A percentile compares a stretch with the other conserved stretches of the same genome.
Evolutionary conservation across 2,329 filamentous ascomycete genomes (phyloP).

Genomic region (Aspergillus sp.): DNA sequence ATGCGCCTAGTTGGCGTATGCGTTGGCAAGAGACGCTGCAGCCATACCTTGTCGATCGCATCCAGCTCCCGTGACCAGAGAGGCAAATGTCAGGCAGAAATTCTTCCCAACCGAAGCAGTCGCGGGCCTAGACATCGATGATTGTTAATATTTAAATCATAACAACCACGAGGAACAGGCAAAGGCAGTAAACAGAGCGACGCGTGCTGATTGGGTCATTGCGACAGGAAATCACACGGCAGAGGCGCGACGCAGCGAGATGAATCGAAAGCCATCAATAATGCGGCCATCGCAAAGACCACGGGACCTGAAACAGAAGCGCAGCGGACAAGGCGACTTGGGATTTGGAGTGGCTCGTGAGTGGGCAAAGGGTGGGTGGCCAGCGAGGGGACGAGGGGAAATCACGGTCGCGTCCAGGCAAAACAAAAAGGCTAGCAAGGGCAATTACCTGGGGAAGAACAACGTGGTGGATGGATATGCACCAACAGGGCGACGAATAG

Average conservation of each 20-base stretch:
- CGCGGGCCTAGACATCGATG: conserved; percentile 5
- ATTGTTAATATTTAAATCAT: conserved; percentile 8
- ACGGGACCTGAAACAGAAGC: background rate
- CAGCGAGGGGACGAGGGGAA: background rate
- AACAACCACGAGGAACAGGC: conserved; percentile 1
- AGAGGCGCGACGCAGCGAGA: conserved; percentile 10
- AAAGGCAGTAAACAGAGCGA: conserved; percentile 10
- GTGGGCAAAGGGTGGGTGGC: background rate
- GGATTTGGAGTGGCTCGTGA: conserved; percentile 3
- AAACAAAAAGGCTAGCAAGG: conserved; percentile 4
- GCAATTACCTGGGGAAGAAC: background rate
- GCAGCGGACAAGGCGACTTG: background rate
- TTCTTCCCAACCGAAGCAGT: conserved; percentile 1
- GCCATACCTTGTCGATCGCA: conserved; percentile 30
- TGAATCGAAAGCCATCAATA: conserved; percentile 8
- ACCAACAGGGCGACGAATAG: background rate
- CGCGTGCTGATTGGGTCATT: conserved; percentile 17
- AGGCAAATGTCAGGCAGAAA: conserved; percentile 4
- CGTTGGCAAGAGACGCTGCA: conserved; percentile 32
- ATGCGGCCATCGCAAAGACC: background rate
- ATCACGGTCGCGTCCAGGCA: conserved; percentile 9
- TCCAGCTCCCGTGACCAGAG: conserved; percentile 15
- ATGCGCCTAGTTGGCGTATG: conserved; percentile 26
- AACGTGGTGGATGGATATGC: conserved; percentile 1
- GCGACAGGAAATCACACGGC: conserved; percentile 4